Evolutionary conservation across 768 basidiomycete species (phyloP).

Genomic region (Tulasnella sp.): DNA sequence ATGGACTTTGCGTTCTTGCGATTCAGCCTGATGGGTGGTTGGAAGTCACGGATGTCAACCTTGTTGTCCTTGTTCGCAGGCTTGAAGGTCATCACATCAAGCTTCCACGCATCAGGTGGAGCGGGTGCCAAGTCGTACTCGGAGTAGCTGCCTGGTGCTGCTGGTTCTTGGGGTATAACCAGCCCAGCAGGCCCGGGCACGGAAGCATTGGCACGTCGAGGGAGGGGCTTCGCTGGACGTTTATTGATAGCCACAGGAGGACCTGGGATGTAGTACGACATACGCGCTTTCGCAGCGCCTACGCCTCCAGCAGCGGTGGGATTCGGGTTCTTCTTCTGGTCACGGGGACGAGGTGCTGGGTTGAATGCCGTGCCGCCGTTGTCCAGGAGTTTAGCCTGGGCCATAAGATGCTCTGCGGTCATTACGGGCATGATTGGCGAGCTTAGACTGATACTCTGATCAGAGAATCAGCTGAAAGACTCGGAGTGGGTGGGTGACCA

Average conservation of each 20-base stretch:
- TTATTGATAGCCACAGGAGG: neutral
- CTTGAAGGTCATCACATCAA: constrained; percentile 91
- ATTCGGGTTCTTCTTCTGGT: neutral
- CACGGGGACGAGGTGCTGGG: neutral
- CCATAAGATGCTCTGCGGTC: neutral
- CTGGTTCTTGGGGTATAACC: neutral
- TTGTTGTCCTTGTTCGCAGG: constrained; percentile 4
- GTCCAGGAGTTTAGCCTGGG: neutral
- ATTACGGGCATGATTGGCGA: neutral
- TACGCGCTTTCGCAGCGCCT: neutral
- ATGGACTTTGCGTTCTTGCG: constrained; percentile 57
- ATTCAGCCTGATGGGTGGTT: constrained; percentile 72
- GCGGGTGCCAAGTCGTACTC: constrained; percentile 75
- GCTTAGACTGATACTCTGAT: no score
- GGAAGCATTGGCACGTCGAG: neutral
- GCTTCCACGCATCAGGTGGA: constrained; percentile 76
- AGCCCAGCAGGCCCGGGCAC: neutral
- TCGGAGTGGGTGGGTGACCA: no score
- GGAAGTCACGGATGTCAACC: constrained; percentile 60
- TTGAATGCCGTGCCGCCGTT: neutral
- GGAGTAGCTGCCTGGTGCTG: constrained; percentile 41
- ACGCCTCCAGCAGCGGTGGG: neutral
- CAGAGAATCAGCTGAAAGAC: no score
- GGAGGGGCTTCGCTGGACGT: neutral
- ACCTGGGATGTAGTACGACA: neutral